Evolutionary conservation across 2,329 filamentous ascomycete genomes (phyloP), one percentile per base, ranked within the genome.

Genomic region (Epichloe coenophiala): DNA sequence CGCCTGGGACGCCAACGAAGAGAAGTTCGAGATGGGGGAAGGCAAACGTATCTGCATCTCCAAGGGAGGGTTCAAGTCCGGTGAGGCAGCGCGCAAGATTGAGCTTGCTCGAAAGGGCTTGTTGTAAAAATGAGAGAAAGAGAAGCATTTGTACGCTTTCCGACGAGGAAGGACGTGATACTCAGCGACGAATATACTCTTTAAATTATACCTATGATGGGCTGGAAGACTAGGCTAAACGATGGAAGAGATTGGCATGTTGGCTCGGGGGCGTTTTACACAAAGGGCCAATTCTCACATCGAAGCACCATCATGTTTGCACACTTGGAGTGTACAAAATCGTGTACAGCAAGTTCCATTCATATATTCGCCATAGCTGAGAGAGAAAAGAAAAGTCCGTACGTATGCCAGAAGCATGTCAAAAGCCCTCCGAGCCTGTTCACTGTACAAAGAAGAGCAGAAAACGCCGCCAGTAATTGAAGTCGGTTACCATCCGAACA

Each of bases 31-130:
- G 66, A 60, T 83, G 33, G 79, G 75, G 5, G 84, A 90, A 4
- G 86, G 86, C 0, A 80, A 81, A 57, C 77, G 84, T 40, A 71
- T 89, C 45, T 93, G 87, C 61, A 73, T 84, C 1, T 87, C 81
- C 43, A 88, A 82, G 61, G 85, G 86, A 2, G 86, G 87, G 0
- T 89, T 83, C 69, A 82, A 81, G 61, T 73, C 72, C 1, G 84
- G 82, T 11, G 86, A 89, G 67, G 79, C 85, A 15, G 75, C 76
- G 53, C 75, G 83, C 62, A 91, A 91, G 71, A 74, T 93, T 48
- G 86, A 91, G 65, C 67, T 91, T 60, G 87, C 86, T 3, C 74
- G 87, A 61, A 91, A 90, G 69, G 87, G 86, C 1, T 59, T 90
- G 65, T 65, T 93, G 23, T 53, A 47, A 35, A 21, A 2, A 40